Base-by-base conservation (phyloP, 495 filamentous ascomycete species). In the Collariella sp. region DNA sequence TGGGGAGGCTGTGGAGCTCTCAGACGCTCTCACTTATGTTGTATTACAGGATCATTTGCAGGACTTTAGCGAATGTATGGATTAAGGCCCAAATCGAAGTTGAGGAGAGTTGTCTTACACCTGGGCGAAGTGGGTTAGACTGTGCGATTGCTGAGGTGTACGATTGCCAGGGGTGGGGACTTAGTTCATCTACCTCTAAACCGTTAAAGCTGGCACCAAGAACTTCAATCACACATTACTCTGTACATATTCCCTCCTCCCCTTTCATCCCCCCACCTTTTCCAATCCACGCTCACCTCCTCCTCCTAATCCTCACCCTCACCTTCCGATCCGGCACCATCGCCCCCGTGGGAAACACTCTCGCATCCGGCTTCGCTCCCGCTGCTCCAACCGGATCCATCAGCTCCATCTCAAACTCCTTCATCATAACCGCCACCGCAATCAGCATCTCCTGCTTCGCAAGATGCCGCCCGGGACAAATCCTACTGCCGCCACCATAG, bases 391-490 rank as follows among this genome's bases (percentile, higher is more conserved):
- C 56, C 0, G 20, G 41, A 29, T 62, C 53, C 26, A 56, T 13
- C 18, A 64, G 18, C 46, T 65, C 55, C 16, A 67, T 50, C 9
- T 67, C 64, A 18, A 67, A 63, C 20, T 57, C 56, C 0, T 23
- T 33, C 50, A 71, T 48, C 45, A 65, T 31, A 12, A 68, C 44
- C 7, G 72, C 72, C 5, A 75, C 58, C 23, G 68, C 66, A 6
- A 58, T 51, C 55, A 71, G 52, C 31, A 74, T 62, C 52, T 70
- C 67, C 42, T 67, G 59, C 56, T 67, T 70, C 5, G 73, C 72
- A 16, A 76, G 46, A 51, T 69, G 70, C 7, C 74, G 62, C 1
- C 74, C 74, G 1, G 73, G 70, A 45, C 74, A 77, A 16, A 68
- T 67, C 11, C 64, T 64, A 9, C 48, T 48, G 4, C 72, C 73